A percentile compares a stretch with the other conserved stretches of the same genome.
Conservation (phyloP, 352 stramenopile genomes). For the Globisporangium iwayamae region DNA sequence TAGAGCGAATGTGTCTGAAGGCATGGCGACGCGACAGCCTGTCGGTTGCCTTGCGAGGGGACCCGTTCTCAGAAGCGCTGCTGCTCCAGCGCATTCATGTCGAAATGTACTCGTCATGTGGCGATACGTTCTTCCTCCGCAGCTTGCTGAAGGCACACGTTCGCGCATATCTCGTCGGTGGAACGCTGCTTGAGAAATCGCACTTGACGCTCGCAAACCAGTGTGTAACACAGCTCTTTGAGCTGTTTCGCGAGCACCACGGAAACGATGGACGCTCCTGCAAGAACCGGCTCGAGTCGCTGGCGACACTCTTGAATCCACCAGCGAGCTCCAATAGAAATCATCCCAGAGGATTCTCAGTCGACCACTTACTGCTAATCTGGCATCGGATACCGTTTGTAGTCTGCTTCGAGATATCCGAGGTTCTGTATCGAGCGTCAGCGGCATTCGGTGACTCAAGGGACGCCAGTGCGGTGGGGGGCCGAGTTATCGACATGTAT, state of each 20-base stretch:
- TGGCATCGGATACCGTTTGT: constrained; percentile 61
- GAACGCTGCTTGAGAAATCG: constrained; percentile 24
- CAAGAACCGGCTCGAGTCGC: not conserved
- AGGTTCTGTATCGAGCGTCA: constrained; percentile 45
- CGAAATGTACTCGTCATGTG: constrained; percentile 36
- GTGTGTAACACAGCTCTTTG: constrained; percentile 29
- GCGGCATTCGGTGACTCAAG: constrained; percentile 3
- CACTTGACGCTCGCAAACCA: constrained; percentile 35
- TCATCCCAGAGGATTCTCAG: not conserved
- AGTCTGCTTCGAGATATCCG: constrained; percentile 59
- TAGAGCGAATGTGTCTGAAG: constrained; percentile 62
- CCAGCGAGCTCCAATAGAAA: not conserved
- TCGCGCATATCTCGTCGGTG: constrained; percentile 30
- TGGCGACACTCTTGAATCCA: constrained; percentile 4
- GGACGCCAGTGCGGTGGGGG: not conserved
- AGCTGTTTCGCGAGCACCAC: constrained; percentile 26
- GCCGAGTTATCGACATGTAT: constrained; percentile 37
- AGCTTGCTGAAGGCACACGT: constrained; percentile 50
- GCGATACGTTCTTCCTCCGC: constrained; percentile 52
- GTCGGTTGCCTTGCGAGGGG: constrained; percentile 25
- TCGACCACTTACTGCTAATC: constrained; percentile 36
- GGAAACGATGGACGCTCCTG: constrained; percentile 10
- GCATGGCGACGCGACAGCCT: constrained; percentile 54
- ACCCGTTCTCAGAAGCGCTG: constrained; percentile 51
- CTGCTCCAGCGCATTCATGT: constrained; percentile 51